These are phyloP conservation scores for Colletotrichum sp. DNA, from an alignment of 2,329 filamentous ascomycete genomes.

Conservation along the genomic window DNA sequence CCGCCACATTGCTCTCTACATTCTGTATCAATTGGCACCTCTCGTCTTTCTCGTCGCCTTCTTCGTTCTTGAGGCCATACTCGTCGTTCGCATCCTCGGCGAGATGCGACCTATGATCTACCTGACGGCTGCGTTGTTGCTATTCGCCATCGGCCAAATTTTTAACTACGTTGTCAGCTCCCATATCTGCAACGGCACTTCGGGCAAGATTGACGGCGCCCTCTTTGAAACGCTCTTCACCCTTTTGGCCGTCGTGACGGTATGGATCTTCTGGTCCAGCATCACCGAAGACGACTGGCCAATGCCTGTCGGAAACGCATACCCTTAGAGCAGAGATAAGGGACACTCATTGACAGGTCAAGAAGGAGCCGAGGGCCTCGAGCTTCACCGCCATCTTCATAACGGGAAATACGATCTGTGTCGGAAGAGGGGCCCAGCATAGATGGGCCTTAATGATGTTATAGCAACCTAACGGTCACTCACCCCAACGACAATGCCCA, in stretches of 20 bases:
- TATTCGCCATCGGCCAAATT: slow-evolving; percentile 91
- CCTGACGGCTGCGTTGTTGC: slow-evolving; percentile 71
- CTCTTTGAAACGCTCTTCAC: slow-evolving; percentile 95
- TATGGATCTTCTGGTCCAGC: slow-evolving; percentile 98
- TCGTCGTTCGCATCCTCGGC: slow-evolving; percentile 86
- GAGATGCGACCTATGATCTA: slow-evolving; percentile 95
- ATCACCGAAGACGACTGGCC: slow-evolving; percentile 99
- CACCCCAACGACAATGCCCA: background rate
- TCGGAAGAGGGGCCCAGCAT: background rate
- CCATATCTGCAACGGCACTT: slow-evolving; percentile 84
- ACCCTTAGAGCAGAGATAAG: slow-evolving; percentile 29
- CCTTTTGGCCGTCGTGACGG: slow-evolving; percentile 76
- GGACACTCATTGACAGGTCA: background rate
- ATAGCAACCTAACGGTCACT: background rate
- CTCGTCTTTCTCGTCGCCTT: slow-evolving; percentile 89
- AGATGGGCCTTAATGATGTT: background rate
- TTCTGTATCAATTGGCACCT: slow-evolving; percentile 89
- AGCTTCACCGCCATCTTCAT: background rate
- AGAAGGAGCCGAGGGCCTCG: background rate
- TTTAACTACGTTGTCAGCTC: slow-evolving; percentile 96
- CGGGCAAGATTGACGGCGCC: slow-evolving; percentile 88
- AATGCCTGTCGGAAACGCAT: slow-evolving; percentile 50
- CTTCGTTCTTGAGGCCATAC: slow-evolving; percentile 80
- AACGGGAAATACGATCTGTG: background rate
- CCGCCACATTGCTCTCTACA: slow-evolving; percentile 85